Evolutionary conservation across 208 protist species (phyloP).

Genomic region (Willaertia magna): DNA sequence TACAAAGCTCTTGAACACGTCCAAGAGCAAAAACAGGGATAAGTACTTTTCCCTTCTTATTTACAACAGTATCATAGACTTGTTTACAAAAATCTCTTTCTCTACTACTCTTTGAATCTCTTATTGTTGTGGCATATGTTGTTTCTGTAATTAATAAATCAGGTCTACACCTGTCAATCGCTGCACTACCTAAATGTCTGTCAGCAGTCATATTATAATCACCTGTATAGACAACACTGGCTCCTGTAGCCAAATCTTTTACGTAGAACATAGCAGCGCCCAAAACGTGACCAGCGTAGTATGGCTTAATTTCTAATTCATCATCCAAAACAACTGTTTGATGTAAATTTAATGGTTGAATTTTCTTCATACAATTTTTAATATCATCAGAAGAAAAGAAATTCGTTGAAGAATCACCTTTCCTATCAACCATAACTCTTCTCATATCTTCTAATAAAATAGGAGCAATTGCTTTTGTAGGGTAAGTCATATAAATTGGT

Average conservation of each 20-base stretch:
- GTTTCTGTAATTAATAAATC: slow-evolving; percentile 78
- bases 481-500: slow-evolving; percentile 61
- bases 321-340: slow-evolving; percentile 51
- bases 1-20: slow-evolving; percentile 66
- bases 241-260: slow-evolving; percentile 11
- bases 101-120: slow-evolving; percentile 63
- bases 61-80: slow-evolving; percentile 49
- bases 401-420: slow-evolving; percentile 26
- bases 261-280: slow-evolving; percentile 68
- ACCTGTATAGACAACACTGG: slow-evolving; percentile 68
- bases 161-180: slow-evolving; percentile 41
- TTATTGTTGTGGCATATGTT: slow-evolving; percentile 73
- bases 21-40: slow-evolving; percentile 76
- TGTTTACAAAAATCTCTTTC: slow-evolving; percentile 68
- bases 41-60: slow-evolving; percentile 50
- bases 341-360: slow-evolving; percentile 41
- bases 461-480: slow-evolving; percentile 53
- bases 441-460: slow-evolving; percentile 70
- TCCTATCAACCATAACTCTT: slow-evolving; percentile 53
- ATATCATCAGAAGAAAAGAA: slow-evolving; percentile 64
- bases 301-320: slow-evolving; percentile 54
- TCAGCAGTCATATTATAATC: slow-evolving; percentile 86
- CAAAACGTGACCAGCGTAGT: slow-evolving; percentile 81
- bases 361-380: slow-evolving; percentile 61
- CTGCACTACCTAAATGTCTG: slow-evolving; percentile 55